Conservation (phyloP, 2,329 filamentous ascomycete genomes). For the Rachicladosporium sp. region DNA sequence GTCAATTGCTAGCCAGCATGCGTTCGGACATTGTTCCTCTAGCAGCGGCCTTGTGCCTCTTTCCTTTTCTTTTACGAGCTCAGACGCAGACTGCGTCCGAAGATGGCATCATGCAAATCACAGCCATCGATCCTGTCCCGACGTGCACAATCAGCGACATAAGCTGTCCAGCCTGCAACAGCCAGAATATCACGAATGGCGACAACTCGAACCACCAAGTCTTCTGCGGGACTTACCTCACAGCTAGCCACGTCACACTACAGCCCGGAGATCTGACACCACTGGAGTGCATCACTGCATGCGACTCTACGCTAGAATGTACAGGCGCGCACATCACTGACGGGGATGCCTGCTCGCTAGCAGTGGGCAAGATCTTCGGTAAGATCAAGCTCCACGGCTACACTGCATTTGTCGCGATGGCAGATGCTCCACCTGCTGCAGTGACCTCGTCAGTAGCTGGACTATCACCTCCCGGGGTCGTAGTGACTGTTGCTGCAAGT, state of each 20-base stretch:
- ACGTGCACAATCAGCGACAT: not conserved
- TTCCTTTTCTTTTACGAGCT: not conserved
- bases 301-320: not conserved
- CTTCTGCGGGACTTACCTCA: not conserved
- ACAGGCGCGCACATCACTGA: not conserved
- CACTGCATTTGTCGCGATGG: not conserved
- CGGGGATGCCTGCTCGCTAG: not conserved
- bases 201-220: not conserved
- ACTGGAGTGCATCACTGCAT: not conserved
- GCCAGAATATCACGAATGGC: not conserved
- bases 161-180: slow-evolving; percentile 1
- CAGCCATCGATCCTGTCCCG: not conserved
- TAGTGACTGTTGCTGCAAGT: not conserved
- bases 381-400: not conserved
- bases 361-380: not conserved
- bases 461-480: not conserved
- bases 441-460: not conserved
- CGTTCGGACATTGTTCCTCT: not conserved
- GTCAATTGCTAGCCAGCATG: not conserved
- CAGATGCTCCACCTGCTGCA: not conserved
- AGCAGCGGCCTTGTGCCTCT: not conserved
- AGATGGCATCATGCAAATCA: not conserved
- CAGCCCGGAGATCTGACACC: not conserved
- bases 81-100: not conserved
- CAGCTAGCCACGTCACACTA: not conserved